Conservation (phyloP, 805 yeast species). For the Zygoascus flipseniorum region DNA sequence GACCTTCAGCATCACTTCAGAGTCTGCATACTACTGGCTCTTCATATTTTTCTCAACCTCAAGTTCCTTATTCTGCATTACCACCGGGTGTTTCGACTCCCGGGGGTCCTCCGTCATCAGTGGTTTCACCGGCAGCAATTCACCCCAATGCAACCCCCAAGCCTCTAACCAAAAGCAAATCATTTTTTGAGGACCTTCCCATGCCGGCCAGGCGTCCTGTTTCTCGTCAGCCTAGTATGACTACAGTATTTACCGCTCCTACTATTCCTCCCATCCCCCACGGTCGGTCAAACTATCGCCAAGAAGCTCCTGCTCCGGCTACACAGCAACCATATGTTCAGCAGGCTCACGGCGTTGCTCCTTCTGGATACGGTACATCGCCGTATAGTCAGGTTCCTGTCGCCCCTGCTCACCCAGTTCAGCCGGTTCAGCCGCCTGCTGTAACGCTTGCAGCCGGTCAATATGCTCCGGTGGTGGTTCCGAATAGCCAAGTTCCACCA, state of each 20-base stretch:
- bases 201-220: slow-evolving; percentile 21
- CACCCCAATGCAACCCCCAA: slow-evolving; percentile 1
- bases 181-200: slow-evolving; percentile 57
- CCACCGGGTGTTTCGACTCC: background rate
- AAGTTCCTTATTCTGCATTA: slow-evolving; percentile 7
- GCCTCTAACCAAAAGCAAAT: slow-evolving; percentile 25
- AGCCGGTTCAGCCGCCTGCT: background rate
- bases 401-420: slow-evolving; percentile 8
- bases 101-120: slow-evolving; percentile 3
- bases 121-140: slow-evolving; percentile 6
- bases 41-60: slow-evolving; percentile 4
- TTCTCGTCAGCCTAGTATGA: slow-evolving; percentile 10
- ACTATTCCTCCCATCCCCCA: background rate
- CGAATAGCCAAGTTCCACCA: background rate
- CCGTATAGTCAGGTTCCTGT: slow-evolving; percentile 6
- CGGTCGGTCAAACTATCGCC: background rate
- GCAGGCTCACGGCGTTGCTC: background rate
- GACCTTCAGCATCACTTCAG: slow-evolving; percentile 18
- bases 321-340: background rate
- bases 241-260: background rate
- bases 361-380: slow-evolving; percentile 2
- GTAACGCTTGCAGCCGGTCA: background rate
- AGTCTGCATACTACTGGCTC: slow-evolving; percentile 1
- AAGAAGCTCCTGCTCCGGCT: background rate
- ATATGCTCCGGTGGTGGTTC: background rate